Evolutionary conservation across 2,329 filamentous ascomycete genomes (phyloP).

Genomic region (Exserohilum turcica): DNA sequence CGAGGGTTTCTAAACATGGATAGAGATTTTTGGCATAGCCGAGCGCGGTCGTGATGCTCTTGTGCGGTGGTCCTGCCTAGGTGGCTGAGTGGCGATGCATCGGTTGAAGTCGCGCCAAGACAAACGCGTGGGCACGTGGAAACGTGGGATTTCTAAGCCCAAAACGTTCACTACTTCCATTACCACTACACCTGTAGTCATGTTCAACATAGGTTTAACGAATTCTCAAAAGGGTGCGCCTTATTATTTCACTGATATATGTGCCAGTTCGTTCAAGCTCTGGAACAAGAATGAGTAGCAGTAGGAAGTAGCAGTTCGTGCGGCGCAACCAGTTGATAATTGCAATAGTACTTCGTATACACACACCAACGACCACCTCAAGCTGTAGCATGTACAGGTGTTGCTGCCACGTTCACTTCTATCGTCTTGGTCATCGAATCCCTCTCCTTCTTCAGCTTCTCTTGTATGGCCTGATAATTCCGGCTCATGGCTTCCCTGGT

Average conservation of each 20-base stretch:
- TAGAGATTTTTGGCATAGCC: not conserved
- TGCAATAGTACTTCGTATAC: too few species aligned
- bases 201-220: too few species aligned
- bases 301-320: too few species aligned
- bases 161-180: not conserved
- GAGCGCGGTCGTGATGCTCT: not conserved
- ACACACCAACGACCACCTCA: not conserved
- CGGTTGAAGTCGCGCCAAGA: constrained; percentile 10
- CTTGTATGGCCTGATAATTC: constrained; percentile 60
- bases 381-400: not conserved
- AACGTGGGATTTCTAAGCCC: not conserved
- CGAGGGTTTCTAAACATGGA: constrained; percentile 62
- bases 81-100: constrained; percentile 4
- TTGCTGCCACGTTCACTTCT: not conserved
- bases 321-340: too few species aligned
- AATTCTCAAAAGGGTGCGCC: too few species aligned
- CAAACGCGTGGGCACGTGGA: constrained; percentile 15
- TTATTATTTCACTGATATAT: too few species aligned
- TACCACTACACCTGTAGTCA: not conserved
- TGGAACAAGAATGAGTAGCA: too few species aligned
- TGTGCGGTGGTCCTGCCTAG: not conserved
- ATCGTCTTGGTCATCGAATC: not conserved
- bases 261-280: too few species aligned
- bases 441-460: constrained; percentile 49
- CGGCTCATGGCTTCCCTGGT: constrained; percentile 61